These are phyloP conservation scores for Penicillium janthinellum DNA, from an alignment of 2,329 filamentous ascomycete genomes.

Conservation along the genomic window DNA sequence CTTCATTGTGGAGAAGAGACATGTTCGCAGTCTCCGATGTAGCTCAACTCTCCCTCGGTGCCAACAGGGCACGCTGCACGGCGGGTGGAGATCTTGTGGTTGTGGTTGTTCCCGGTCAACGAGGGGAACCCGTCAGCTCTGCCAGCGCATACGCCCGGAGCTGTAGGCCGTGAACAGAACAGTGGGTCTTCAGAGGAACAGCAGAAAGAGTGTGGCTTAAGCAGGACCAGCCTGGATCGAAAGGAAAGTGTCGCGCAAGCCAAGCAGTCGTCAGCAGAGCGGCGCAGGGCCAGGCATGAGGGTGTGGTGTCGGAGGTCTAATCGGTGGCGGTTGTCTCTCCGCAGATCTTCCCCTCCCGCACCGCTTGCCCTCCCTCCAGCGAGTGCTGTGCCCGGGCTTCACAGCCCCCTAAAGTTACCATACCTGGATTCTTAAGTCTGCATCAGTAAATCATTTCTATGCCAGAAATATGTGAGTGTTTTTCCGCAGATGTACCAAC, in stretches of 20 bases:
- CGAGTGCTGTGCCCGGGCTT: too few species aligned
- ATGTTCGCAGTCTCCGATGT: constrained; percentile 31
- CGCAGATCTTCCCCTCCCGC: constrained; percentile 9
- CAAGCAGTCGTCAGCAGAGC: not conserved
- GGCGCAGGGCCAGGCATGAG: constrained; percentile 10
- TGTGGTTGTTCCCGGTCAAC: constrained; percentile 7
- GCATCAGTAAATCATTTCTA: too few species aligned
- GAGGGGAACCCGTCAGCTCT: constrained; percentile 7
- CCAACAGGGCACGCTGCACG: not conserved
- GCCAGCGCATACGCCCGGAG: constrained; percentile 18
- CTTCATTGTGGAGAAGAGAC: constrained; percentile 56
- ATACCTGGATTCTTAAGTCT: too few species aligned
- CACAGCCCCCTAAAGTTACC: too few species aligned
- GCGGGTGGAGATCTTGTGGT: constrained; percentile 5
- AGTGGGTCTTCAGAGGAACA: constrained; percentile 12
- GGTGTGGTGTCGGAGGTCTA: constrained; percentile 14
- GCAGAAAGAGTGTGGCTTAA: constrained; percentile 16
- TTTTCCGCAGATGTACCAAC: too few species aligned
- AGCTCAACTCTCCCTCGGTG: not conserved
- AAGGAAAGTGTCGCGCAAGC: constrained; percentile 8
- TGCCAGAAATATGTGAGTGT: too few species aligned
- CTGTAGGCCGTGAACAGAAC: constrained; percentile 16
- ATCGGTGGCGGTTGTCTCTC: constrained; percentile 17
- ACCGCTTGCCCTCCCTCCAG: not conserved
- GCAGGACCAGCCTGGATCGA: constrained; percentile 40